Percentiles rank a stretch among this genome's conserved stretches.
These are phyloP conservation scores for Diutina ranongensis DNA, from an alignment of 1,139 yeast species.

Conservation along the genomic window DNA sequence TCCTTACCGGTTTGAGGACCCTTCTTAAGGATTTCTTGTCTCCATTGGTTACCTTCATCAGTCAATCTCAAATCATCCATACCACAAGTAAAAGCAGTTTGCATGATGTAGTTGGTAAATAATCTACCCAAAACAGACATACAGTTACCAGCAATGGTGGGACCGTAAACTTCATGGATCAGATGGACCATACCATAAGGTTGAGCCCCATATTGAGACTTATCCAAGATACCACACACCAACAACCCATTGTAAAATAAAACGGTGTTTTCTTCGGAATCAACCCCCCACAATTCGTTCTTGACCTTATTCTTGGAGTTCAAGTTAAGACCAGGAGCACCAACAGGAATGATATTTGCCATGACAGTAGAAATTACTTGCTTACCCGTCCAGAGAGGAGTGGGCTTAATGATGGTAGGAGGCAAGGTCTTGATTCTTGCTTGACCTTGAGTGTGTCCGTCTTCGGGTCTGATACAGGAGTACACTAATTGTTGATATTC, in stretches of 20 bases:
- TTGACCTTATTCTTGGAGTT: conserved; percentile 79
- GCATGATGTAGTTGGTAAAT: conserved; percentile 87
- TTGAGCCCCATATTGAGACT: conserved; percentile 97
- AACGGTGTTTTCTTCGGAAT: conserved; percentile 77
- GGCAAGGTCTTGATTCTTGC: conserved; percentile 69
- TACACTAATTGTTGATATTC: conserved; percentile 88
- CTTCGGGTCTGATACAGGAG: conserved; percentile 94
- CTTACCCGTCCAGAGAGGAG: conserved; percentile 96
- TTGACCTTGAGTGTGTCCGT: conserved; percentile 75
- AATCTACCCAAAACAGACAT: conserved; percentile 86
- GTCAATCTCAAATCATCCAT: conserved; percentile 97
- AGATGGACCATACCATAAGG: conserved; percentile 96
- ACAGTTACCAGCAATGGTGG: conserved; percentile 80
- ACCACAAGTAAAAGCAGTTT: conserved; percentile 96
- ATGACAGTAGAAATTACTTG: conserved; percentile 88
- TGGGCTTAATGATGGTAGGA: conserved; percentile 82
- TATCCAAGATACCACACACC: conserved; percentile 86
- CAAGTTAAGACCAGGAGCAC: conserved; percentile 85
- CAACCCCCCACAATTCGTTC: conserved; percentile 88
- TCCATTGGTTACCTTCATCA: conserved; percentile 81
- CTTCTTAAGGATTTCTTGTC: conserved; percentile 67
- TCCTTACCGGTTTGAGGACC: conserved; percentile 76
- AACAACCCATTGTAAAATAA: conserved; percentile 80
- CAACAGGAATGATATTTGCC: conserved; percentile 74
- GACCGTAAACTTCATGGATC: conserved; percentile 90